phyloP scores from a whole-genome alignment of 345 rosid genomes.

The Turnera subulata region DNA sequence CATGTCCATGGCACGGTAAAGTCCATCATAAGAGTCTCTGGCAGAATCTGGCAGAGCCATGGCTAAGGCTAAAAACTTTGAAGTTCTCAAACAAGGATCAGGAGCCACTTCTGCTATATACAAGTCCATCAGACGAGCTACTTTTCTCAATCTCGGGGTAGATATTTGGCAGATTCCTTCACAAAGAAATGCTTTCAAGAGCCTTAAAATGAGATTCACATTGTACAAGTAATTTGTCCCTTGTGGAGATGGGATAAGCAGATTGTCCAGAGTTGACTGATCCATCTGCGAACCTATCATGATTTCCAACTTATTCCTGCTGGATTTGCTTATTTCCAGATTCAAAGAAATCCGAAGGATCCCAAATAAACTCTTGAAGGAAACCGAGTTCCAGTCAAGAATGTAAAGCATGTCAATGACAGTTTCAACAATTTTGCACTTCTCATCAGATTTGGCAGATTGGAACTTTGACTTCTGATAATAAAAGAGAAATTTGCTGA shows the following conservation, averaged over 20 bases:
- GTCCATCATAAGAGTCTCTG: slow-evolving; percentile 57
- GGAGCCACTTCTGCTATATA: slow-evolving; percentile 91
- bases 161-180: slow-evolving; percentile 30
- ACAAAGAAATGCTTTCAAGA: slow-evolving; percentile 54
- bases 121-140: slow-evolving; percentile 63
- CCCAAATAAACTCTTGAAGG: slow-evolving; percentile 73
- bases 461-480: slow-evolving; percentile 70
- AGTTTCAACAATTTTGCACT: slow-evolving; percentile 43
- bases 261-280: slow-evolving; percentile 75
- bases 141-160: slow-evolving; percentile 43
- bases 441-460: slow-evolving; percentile 39
- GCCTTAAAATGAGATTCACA: slow-evolving; percentile 65
- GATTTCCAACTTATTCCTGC: slow-evolving; percentile 58
- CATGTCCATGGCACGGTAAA: slow-evolving; percentile 71
- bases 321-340: slow-evolving; percentile 43
- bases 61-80: slow-evolving; percentile 63
- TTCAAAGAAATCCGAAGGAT: slow-evolving; percentile 50
- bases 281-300: slow-evolving; percentile 81
- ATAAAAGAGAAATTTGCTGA: slow-evolving; percentile 65
- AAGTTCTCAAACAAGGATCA: slow-evolving; percentile 67
- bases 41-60: slow-evolving; percentile 63
- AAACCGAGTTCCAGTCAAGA: slow-evolving; percentile 51
- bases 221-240: slow-evolving; percentile 56
- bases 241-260: slow-evolving; percentile 70
- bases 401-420: slow-evolving; percentile 47